phyloP scores from a whole-genome alignment of 305 asterid species.

The Fraxinus nigra region DNA sequence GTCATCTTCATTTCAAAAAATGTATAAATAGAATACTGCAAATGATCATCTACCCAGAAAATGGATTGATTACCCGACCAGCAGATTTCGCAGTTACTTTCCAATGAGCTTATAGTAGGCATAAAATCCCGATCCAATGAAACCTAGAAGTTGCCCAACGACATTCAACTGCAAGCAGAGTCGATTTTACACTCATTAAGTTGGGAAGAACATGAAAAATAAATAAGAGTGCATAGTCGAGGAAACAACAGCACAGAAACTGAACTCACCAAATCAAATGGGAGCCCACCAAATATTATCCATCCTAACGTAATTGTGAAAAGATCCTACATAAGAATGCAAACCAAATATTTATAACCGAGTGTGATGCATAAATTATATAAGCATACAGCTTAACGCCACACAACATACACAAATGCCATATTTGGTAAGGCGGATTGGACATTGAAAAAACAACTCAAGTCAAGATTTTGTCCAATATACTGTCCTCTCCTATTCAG shows the following conservation, averaged over 20 bases:
- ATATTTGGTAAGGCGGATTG: background rate
- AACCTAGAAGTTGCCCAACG: constrained; percentile 71
- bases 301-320: constrained; percentile 81
- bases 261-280: constrained; percentile 72
- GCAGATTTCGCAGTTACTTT: constrained; percentile 36
- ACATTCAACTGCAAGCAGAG: constrained; percentile 68
- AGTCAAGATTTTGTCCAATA: background rate
- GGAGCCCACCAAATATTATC: constrained; percentile 85
- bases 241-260: constrained; percentile 3
- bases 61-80: background rate
- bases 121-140: constrained; percentile 77
- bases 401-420: background rate
- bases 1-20: background rate
- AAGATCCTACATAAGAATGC: constrained; percentile 48
- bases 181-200: background rate
- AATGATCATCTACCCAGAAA: background rate
- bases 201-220: background rate
- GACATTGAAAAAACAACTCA: background rate
- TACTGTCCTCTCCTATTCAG: background rate
- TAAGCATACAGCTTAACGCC: background rate
- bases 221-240: background rate
- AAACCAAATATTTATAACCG: background rate
- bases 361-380: background rate
- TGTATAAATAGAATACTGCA: background rate
- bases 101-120: constrained; percentile 73